These are phyloP conservation scores for Pythium folliculosum DNA, from an alignment of 352 stramenopile species.

Conservation along the genomic window DNA sequence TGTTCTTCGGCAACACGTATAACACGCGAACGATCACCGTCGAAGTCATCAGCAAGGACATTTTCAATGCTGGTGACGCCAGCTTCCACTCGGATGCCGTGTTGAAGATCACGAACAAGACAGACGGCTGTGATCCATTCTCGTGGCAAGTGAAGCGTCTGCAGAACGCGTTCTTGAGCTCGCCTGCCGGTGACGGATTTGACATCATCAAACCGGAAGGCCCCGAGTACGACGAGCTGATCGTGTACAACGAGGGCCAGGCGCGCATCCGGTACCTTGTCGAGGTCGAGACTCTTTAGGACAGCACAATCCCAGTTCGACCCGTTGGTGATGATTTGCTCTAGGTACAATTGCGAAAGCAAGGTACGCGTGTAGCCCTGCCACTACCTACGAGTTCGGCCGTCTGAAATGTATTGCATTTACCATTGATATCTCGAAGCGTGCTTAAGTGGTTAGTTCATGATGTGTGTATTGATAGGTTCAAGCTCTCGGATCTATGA, in stretches of 20 bases:
- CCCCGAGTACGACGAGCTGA: slow-evolving; percentile 56
- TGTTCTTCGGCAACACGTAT: slow-evolving; percentile 34
- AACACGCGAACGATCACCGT: slow-evolving; percentile 38
- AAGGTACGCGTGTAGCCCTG: not conserved
- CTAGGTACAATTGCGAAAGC: too few relatives aligned
- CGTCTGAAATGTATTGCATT: slow-evolving; percentile 7
- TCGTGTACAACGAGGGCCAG: slow-evolving; percentile 78
- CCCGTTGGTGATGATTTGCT: too few relatives aligned
- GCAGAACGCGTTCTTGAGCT: slow-evolving; percentile 40
- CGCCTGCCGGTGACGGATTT: slow-evolving; percentile 30
- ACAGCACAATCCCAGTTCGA: too few relatives aligned
- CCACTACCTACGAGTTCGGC: not conserved
- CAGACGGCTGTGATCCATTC: slow-evolving; percentile 17
- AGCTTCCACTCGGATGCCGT: slow-evolving; percentile 25
- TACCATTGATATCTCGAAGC: not conserved
- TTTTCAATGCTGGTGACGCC: not conserved
- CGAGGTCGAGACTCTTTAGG: slow-evolving; percentile 48
- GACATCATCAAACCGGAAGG: slow-evolving; percentile 15
- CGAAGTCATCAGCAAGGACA: slow-evolving; percentile 45
- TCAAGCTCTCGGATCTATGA: not conserved
- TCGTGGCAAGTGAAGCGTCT: slow-evolving; percentile 55
- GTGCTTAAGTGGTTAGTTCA: not conserved
- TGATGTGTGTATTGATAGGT: slow-evolving; percentile 17
- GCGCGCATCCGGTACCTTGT: slow-evolving; percentile 77
- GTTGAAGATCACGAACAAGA: slow-evolving; percentile 28